Conservation (phyloP, 495 filamentous ascomycete species). For the Hypoxylon trugodes region DNA sequence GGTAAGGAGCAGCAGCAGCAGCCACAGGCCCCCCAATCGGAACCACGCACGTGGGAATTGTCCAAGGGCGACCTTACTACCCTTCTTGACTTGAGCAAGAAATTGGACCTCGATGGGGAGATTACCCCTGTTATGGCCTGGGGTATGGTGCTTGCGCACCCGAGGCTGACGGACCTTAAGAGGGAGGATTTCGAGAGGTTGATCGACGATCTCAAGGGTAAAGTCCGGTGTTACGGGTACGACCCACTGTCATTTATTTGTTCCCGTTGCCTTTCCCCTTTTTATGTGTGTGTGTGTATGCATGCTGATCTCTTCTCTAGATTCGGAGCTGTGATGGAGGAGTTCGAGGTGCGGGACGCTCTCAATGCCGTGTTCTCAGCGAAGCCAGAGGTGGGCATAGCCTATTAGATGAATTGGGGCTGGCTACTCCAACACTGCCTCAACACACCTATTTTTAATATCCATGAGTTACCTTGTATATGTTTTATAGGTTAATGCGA, state of each 20-base stretch:
- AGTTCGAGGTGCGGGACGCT: conserved; percentile 91
- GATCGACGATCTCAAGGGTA: conserved; percentile 74
- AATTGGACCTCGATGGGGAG: conserved; percentile 87
- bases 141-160: conserved; percentile 78
- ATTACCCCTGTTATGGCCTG: conserved; percentile 98
- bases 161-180: conserved; percentile 69
- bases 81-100: conserved; percentile 82
- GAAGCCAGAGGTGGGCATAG: conserved; percentile 61
- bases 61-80: conserved; percentile 77
- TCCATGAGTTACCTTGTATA: background rate
- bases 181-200: conserved; percentile 76
- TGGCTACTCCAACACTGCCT: too few species aligned
- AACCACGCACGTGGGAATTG: conserved; percentile 71
- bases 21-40: conserved; percentile 50
- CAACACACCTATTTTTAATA: too few species aligned
- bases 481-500: conserved; percentile 1
- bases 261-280: conserved; percentile 31
- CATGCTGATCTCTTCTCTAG: conserved; percentile 52
- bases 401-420: conserved; percentile 38
- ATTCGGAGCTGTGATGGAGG: conserved; percentile 85
- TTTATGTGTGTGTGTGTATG: background rate
- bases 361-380: conserved; percentile 74
- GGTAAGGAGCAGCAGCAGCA: conserved; percentile 54
- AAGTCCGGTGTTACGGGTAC: conserved; percentile 93
- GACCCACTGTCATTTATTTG: conserved; percentile 57